Base-by-base conservation (phyloP, 306 rosid genomes). In the Vigna radiata region DNA sequence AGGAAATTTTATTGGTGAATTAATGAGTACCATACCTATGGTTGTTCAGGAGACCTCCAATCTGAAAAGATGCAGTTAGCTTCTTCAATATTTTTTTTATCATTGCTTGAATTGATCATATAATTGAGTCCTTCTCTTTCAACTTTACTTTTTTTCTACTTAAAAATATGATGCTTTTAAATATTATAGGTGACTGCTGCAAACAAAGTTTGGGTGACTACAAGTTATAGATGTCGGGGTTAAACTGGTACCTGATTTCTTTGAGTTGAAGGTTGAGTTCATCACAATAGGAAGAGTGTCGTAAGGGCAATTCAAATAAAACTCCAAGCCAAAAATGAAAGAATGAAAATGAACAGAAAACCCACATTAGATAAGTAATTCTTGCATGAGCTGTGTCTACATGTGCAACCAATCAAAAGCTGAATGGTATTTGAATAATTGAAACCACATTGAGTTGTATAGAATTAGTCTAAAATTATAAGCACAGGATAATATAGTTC, bases 241-340 rank as follows among this genome's bases (percentile, higher is more conserved):
- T 17, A 93, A 81, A 77, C 94, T 90, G 96, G 96, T 93, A 86
- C 53, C 6, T 66, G 36, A 44, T 67, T 64, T 77, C 46, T 77
- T 53, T 53, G 50, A 46, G 47, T 16, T 79, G 72, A 73, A 92
- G 98, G 98, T 96, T 27, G 97, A 96, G 70, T 87, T 96, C 61
- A 84, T 91, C 67, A 92, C 99, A 29, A 88, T 97, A 91, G 98
- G 98, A 76, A 93, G 4, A 25, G 89, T 85, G 95, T 96, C 25
- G 96, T 91, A 2, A 76, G 97, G 81, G 97, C 99, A 63, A 91
- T 92, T 82, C 91, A 87, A 33, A 86, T 92, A 12, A 96, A 91
- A 84, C 89, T 75, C 84, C 79, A 29, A 53, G 6, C 33, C 85
- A 93, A 74, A 90, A 71, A 71, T 16, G 74, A 49, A 79, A 71